Evolutionary conservation across 345 rosid species (phyloP), one percentile per base, ranked within the genome.

Genomic region (Bruguiera parviflora): DNA sequence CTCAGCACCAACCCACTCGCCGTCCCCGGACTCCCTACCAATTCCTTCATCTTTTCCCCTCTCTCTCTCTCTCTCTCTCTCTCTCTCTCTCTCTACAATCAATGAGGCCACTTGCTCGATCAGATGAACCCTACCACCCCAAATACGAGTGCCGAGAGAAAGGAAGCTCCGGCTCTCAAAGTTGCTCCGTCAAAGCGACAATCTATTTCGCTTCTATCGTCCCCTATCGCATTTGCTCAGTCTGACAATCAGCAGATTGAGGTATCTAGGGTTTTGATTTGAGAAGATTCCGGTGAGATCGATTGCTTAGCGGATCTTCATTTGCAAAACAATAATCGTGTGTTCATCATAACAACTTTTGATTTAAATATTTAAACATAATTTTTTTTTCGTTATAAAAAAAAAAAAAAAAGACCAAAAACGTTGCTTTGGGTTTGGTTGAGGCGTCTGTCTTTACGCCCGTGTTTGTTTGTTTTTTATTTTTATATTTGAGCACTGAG

Each of bases 1-100:
- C 85, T 77, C 73, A 82, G 31, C 46, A 71, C 70, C 46, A 82
- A 65, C 60, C 85, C 81, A 74, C 85, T 77, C 68, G 71, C 69
- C 35, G 66, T 74, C 81, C 85, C 85, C 63, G 85, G 85, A 66
- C 83, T 66, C 61, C 85, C 85, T 53, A 79, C 64, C 77, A 82
- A 46, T 27, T 82, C 74, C 77, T 78, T 82, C 85, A 78, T 75
- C 58, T 69, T 58, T 3, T 3, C 49, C 39, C 2, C 28, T 27
- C 57, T 29, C 35, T 62, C 11, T 68, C 46, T 49, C 31, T 53
- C 27, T 67, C 43, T 28, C 37, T 22, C 22, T 31, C n/a, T 19
- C 32, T 39, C 61, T 67, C 60, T 21, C 13, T 56, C 5, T 9
- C 5, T 3, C 6, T 56, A 10, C 59, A 8, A 56, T 27, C 31